These are phyloP conservation scores for Penicillium sp. DNA, from an alignment of 2,329 filamentous ascomycete genomes.

Conservation along the genomic window DNA sequence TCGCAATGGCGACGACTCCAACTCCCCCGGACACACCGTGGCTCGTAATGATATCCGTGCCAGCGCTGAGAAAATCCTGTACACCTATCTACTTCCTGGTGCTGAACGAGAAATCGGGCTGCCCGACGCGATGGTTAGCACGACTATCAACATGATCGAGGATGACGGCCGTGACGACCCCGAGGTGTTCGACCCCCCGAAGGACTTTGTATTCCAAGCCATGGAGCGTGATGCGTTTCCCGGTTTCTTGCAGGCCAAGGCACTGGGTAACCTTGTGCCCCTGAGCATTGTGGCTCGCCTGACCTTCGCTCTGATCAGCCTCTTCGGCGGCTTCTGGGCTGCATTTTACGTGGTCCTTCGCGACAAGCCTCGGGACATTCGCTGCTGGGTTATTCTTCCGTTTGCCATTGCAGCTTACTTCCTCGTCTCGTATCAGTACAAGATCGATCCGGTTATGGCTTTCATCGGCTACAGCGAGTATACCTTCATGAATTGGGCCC, in stretches of 20 bases:
- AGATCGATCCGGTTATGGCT: constrained; percentile 85
- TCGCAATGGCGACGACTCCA: constrained; percentile 62
- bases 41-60: constrained; percentile 85
- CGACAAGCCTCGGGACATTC: constrained; percentile 65
- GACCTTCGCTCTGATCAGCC: constrained; percentile 74
- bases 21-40: constrained; percentile 77
- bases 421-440: constrained; percentile 89
- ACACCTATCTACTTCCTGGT: constrained; percentile 91
- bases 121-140: constrained; percentile 71
- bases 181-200: constrained; percentile 93
- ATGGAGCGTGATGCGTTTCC: constrained; percentile 99
- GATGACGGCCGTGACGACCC: constrained; percentile 89
- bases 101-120: constrained; percentile 94
- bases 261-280: constrained; percentile 90
- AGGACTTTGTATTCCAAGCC: constrained; percentile 98
- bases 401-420: constrained; percentile 89
- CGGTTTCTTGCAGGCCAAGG: constrained; percentile 90
- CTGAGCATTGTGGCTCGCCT: constrained; percentile 81
- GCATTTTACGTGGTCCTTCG: constrained; percentile 92
- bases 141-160: constrained; percentile 80
- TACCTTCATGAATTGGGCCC: constrained; percentile 86
- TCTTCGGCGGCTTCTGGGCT: constrained; percentile 93
- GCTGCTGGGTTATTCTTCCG: constrained; percentile 87
- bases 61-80: constrained; percentile 97
- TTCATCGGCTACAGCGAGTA: constrained; percentile 91